These are phyloP conservation scores for Suillus subluteus DNA, from an alignment of 768 basidiomycete genomes.

Conservation along the genomic window DNA sequence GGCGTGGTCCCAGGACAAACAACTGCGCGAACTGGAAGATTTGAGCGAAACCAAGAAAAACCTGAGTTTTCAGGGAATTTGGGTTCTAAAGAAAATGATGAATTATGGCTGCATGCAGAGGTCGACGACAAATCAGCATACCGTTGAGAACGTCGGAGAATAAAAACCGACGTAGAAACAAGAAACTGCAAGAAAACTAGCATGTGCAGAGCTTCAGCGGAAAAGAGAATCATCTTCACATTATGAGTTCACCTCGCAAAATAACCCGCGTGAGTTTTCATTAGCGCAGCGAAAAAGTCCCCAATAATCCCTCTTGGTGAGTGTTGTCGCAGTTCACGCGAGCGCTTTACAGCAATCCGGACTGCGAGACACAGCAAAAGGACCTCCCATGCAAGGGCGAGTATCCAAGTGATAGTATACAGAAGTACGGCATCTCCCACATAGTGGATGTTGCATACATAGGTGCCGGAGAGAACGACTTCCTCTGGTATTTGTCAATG, in stretches of 20 bases:
- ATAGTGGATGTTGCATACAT: background rate
- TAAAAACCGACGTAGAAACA: background rate
- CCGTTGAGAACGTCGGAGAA: background rate
- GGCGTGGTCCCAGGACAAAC: conserved; percentile 2
- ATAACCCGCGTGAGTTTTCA: background rate
- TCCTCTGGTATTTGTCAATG: background rate
- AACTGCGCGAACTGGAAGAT: background rate
- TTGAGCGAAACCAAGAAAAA: background rate
- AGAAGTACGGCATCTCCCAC: background rate
- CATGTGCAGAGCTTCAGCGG: background rate
- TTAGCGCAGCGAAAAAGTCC: background rate
- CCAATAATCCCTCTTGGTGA: background rate
- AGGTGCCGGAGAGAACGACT: background rate
- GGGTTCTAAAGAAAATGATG: background rate
- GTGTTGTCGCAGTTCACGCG: background rate
- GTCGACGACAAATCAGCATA: background rate
- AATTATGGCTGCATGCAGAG: background rate
- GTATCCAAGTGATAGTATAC: background rate
- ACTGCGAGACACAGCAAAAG: background rate
- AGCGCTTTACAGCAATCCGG: background rate
- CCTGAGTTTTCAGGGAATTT: background rate
- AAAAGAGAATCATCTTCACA: background rate
- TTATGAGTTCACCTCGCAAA: background rate
- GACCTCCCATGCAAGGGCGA: background rate
- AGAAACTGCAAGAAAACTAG: background rate